phyloP scores from a whole-genome alignment of 2,329 filamentous ascomycete species.

The Niveomyces coronatus region DNA sequence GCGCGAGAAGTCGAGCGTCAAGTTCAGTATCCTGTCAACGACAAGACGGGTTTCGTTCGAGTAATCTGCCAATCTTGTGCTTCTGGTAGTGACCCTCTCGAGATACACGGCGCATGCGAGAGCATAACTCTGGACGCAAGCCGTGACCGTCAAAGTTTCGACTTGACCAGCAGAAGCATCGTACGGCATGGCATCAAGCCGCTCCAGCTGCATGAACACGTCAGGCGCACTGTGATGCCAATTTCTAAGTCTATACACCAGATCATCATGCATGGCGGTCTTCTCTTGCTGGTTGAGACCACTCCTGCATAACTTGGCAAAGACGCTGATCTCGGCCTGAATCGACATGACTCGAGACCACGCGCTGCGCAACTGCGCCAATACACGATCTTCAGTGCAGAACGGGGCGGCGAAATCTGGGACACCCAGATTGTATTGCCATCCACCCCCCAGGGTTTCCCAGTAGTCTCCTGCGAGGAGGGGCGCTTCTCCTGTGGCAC shows the following conservation, averaged over 20 bases:
- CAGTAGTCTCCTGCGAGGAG: conserved; percentile 27
- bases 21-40: conserved; percentile 2
- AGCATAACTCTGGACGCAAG: conserved; percentile 11
- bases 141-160: conserved; percentile 9
- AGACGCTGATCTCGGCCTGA: conserved; percentile 12
- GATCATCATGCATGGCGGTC: conserved; percentile 8
- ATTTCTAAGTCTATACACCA: conserved; percentile 9
- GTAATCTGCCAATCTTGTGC: conserved; percentile 1
- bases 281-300: conserved; percentile 3
- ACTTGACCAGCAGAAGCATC: conserved; percentile 6
- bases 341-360: conserved; percentile 14
- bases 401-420: conserved; percentile 10
- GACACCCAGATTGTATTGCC: conserved; percentile 22
- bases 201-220: conserved; percentile 5
- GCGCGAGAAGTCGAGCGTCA: conserved; percentile 8
- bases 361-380: conserved; percentile 12
- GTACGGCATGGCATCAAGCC: background rate
- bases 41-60: background rate
- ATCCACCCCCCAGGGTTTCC: conserved; percentile 25
- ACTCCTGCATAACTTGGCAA: conserved; percentile 7
- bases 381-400: conserved; percentile 4
- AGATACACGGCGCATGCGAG: conserved; percentile 11
- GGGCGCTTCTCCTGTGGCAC: conserved; percentile 25
- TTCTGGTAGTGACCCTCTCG: conserved; percentile 7
- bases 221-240: conserved; percentile 13